Evolutionary conservation across 176 grass and related monocot genomes (phyloP).

Genomic region (Musa beccarii): DNA sequence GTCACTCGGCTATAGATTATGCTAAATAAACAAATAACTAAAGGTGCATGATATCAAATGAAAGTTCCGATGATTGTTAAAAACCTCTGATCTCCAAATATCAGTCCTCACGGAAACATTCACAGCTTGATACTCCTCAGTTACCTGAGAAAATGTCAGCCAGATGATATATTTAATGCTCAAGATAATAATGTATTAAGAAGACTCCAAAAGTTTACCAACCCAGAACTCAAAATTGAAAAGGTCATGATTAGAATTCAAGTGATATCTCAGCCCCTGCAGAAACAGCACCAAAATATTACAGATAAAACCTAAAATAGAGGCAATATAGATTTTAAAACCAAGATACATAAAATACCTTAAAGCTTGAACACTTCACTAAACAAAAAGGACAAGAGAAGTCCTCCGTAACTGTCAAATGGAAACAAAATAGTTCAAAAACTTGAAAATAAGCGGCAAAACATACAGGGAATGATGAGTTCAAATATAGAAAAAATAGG

Average conservation of each 20-base stretch:
- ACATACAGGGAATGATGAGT: conserved; percentile 1
- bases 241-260: conserved; percentile 78
- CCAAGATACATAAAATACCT: conserved; percentile 38
- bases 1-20: neutral
- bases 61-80: neutral
- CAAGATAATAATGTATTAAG: conserved; percentile 1
- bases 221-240: conserved; percentile 99
- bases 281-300: conserved; percentile 26
- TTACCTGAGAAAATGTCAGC: conserved; percentile 47
- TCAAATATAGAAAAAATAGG: conserved; percentile 4
- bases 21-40: neutral
- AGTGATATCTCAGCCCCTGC: conserved; percentile 81
- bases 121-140: conserved; percentile 74
- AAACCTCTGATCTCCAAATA: conserved; percentile 62
- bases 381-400: conserved; percentile 96
- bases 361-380: conserved; percentile 79
- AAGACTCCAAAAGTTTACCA: conserved; percentile 56
- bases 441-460: conserved; percentile 14
- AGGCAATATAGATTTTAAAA: neutral
- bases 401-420: conserved; percentile 87
- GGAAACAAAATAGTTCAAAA: conserved; percentile 15
- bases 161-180: conserved; percentile 16
- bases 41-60: neutral
- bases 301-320: conserved; percentile 12
- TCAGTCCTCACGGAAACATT: conserved; percentile 81